A percentile compares a stretch with the other conserved stretches of the same genome.
Conservation (phyloP, 768 basidiomycete genomes). For the Auriscalpium orientale region DNA sequence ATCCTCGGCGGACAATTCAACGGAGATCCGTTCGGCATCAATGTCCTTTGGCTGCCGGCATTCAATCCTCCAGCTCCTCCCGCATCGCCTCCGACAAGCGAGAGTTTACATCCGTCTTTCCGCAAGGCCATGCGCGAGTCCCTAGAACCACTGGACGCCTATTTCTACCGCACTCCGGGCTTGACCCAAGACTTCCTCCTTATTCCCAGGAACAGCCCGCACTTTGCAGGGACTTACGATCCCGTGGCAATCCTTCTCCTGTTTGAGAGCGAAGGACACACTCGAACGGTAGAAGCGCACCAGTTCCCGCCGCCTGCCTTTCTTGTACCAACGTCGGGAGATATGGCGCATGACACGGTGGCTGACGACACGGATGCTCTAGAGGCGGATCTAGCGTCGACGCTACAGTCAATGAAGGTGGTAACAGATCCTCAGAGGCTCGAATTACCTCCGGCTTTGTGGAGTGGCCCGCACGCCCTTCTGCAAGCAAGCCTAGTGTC, state of each 20-base stretch:
- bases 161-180: conserved; percentile 51
- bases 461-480: conserved; percentile 31
- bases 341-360: not conserved
- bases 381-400: conserved; percentile 33
- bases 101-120: conserved; percentile 30
- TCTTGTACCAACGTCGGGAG: conserved; percentile 1
- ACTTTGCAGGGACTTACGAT: conserved; percentile 61
- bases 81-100: conserved; percentile 21
- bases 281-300: conserved; percentile 51
- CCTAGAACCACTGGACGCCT: conserved; percentile 38
- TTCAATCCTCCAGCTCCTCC: conserved; percentile 48
- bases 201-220: conserved; percentile 61
- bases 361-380: conserved; percentile 15
- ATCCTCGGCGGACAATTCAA: conserved; percentile 69
- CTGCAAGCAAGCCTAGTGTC: conserved; percentile 37
- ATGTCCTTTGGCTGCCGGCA: conserved; percentile 59
- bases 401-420: conserved; percentile 32
- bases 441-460: conserved; percentile 30
- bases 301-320: conserved; percentile 62
- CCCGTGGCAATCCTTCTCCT: conserved; percentile 61
- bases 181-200: conserved; percentile 74
- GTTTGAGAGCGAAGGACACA: conserved; percentile 39
- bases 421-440: conserved; percentile 31
- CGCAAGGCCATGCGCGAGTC: conserved; percentile 61
- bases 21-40: conserved; percentile 52